Evolutionary conservation across 2,329 filamentous ascomycete genomes (phyloP), one percentile per base, ranked within the genome.

Genomic region (Ceratocystis eucalypticola): DNA sequence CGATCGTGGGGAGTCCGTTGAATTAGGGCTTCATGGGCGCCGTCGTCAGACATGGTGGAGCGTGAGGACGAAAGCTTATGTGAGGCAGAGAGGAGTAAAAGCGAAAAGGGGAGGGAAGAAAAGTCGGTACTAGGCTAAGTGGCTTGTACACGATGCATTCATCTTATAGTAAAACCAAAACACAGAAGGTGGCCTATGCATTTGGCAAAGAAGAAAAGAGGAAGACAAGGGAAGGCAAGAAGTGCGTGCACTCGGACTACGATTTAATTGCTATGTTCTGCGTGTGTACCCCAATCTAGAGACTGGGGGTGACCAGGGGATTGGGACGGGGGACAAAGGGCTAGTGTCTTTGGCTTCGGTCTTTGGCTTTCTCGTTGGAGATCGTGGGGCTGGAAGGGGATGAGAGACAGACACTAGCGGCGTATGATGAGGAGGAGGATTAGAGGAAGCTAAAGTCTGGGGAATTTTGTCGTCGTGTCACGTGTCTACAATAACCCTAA

Each of bases 21-120:
- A 17, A 57, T 57, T 7, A 57, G 50, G 25, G 62, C 61, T 50
- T 64, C 66, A 12, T 61, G 65, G 61, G 33, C 64, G 37, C 44
- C 63, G 63, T 66, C 66, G 33, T 61, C n/a, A 28, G 57, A 62
- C 62, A 57, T 63, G 33, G 20, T 63, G 41, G 5, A 8, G 61
- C 1, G 59, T 8, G n/a, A 50, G 30, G 41, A 30, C 7, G 59
- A 45, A 41, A 20, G 20, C 20, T 22, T 5, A 50, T 8, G 28
- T 17, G 59, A 37, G n/a, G 46, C n/a, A 17, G 22, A 53, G 5
- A 57, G 45, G 33, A 15, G 15, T 6, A 28, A 57, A 41, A 28
- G 17, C 41, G 12, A 28, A 41, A 33, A 37, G 20, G 15, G 25
- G 55, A 12, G 45, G 22, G 33, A 48, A 33, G 28, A 57, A 45